Evolutionary conservation across 1,284 basidiomycete genomes (phyloP).

Genomic region (Pseudozyma sp.): DNA sequence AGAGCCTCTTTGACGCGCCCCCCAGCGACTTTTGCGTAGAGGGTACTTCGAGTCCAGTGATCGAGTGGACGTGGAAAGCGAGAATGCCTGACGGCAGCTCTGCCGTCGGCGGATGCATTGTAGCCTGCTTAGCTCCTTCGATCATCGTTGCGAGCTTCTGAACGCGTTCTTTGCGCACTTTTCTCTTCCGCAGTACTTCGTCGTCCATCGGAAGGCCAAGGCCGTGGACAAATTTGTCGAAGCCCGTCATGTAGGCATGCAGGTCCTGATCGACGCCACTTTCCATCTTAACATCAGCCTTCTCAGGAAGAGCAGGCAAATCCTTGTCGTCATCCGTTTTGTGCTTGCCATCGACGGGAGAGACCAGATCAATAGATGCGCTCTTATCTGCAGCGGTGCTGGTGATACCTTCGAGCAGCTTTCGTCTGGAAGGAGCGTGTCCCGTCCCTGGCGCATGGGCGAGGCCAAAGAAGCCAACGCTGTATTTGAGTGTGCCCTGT

Average conservation of each 20-base stretch:
- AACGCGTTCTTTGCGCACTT: conserved; percentile 54
- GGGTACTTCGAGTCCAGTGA: conserved; percentile 55
- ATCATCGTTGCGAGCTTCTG: conserved; percentile 51
- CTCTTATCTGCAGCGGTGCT: conserved; percentile 13
- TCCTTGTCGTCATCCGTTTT: conserved; percentile 21
- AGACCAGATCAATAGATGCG: conserved; percentile 32
- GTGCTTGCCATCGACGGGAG: conserved; percentile 27
- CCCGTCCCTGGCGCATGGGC: conserved; percentile 43
- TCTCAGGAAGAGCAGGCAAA: conserved; percentile 18
- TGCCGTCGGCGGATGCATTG: conserved; percentile 39
- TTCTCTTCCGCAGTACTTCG: conserved; percentile 40
- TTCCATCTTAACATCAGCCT: background rate
- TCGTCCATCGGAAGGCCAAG: conserved; percentile 60
- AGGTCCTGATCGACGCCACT: conserved; percentile 12
- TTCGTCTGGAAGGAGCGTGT: conserved; percentile 35
- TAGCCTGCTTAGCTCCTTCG: conserved; percentile 53
- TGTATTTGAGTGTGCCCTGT: conserved; percentile 60
- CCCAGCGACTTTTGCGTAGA: conserved; percentile 48
- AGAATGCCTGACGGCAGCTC: conserved; percentile 56
- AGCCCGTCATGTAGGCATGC: conserved; percentile 50
- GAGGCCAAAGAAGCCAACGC: conserved; percentile 58
- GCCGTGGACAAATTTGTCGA: conserved; percentile 56
- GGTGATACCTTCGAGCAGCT: conserved; percentile 42
- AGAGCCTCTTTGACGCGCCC: conserved; percentile 39
- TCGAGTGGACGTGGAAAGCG: conserved; percentile 62